These are phyloP conservation scores for Macrocystidia cucumis DNA, from an alignment of 1,284 basidiomycete genomes.

Conservation along the genomic window DNA sequence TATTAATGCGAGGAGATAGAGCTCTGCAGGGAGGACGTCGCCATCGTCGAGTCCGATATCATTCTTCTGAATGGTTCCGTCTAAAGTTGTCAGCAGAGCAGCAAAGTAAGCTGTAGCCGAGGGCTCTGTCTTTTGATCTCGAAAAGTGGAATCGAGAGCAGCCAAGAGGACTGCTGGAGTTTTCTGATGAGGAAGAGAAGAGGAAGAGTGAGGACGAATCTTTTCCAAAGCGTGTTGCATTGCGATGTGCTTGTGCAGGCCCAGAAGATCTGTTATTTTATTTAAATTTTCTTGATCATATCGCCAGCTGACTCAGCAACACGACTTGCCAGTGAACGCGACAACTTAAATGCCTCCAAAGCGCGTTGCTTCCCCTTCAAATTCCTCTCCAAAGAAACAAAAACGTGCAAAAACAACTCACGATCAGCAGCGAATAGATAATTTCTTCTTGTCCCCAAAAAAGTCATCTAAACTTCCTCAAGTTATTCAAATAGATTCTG, in stretches of 20 bases:
- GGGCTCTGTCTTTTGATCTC: constrained; percentile 65
- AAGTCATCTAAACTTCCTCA: not conserved
- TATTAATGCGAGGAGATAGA: constrained; percentile 84
- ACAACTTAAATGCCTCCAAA: too few relatives aligned
- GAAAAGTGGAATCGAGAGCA: constrained; percentile 86
- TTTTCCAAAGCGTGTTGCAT: constrained; percentile 73
- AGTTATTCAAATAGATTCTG: constrained; percentile 1
- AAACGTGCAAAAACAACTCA: too few relatives aligned
- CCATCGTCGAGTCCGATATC: constrained; percentile 62
- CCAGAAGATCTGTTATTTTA: constrained; percentile 1
- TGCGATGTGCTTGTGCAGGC: constrained; percentile 6
- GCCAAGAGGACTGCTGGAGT: constrained; percentile 84
- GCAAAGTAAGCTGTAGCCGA: constrained; percentile 87
- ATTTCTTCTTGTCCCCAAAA: not conserved
- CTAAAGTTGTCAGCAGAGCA: constrained; percentile 74
- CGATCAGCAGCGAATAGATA: too few relatives aligned
- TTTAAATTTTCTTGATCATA: too few relatives aligned
- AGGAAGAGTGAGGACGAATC: constrained; percentile 83
- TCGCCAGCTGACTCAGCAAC: too few relatives aligned
- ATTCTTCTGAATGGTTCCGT: constrained; percentile 63
- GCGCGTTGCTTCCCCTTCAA: too few relatives aligned
- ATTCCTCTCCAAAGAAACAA: too few relatives aligned
- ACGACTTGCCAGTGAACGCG: too few relatives aligned
- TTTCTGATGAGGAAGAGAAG: constrained; percentile 82
- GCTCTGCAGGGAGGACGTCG: constrained; percentile 78